Evolutionary conservation across 768 basidiomycete species (phyloP), one percentile per base, ranked within the genome.

Genomic region (Boletus bicolor): DNA sequence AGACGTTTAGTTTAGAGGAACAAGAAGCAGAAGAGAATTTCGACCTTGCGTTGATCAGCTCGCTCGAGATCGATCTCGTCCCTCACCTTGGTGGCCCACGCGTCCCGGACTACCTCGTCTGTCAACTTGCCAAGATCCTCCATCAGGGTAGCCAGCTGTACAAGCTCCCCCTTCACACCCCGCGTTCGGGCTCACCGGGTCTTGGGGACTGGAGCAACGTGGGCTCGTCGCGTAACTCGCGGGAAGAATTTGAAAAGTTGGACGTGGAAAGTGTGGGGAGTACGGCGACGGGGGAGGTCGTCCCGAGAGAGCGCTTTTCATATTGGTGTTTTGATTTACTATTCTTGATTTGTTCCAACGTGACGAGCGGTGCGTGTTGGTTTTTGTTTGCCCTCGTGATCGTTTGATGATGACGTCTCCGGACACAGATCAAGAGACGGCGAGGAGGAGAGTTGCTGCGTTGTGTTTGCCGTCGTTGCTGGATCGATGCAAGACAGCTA

Each of bases 321-420:
- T 94, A 91, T 73, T 95, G 93, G 93, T 93, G 90, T 66, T 87
- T 95, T 53, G 93, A 96, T 64, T 73, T 94, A 11, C 68, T 96
- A 35, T 94, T 95, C 70, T 67, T 89, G 59, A 77, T 94, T 32
- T 94, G 90, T 63, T 88, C 89, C 0, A 74, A 85, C 62, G 75
- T 76, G 1, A 82, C 81, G 1, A 78, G 76, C 71, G 87, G 89
- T 86, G 55, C 30, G 75, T 55, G 6, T 19, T 28, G 14, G 7
- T 44, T 34, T 24, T 6, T 5, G 5, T 10, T 34, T 7, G 15
- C 28, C 32, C 2, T 12, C n/a, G 1, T 21, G 6, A 8, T 30
- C 6, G 11, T 36, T 36, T 26, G 21, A 41, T 45, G 26, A 51
- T 19, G 28, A 15, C 5, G 5, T 24, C 37, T 28, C n/a, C 41